Base-by-base conservation (phyloP, 2,329 filamentous ascomycete genomes). In the Cladorrhinum sp. region DNA sequence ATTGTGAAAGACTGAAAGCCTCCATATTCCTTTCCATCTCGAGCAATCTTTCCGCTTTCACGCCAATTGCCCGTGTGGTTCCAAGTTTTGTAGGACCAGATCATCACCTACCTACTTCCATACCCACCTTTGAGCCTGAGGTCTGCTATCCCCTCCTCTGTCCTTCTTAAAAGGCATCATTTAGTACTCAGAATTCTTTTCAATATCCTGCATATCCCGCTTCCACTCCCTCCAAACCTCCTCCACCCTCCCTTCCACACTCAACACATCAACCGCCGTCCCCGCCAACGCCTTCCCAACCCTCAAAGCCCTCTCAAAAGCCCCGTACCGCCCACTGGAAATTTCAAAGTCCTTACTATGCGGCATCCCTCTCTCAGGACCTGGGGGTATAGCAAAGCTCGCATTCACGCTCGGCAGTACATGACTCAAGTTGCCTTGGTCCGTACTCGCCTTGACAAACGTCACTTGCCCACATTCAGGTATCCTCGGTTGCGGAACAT, bases 371-470 rank as follows among this genome's bases (percentile, higher is more conserved):
- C 76, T 76, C 1, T 75, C 73, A 2, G 74, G 72, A 0, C 78
- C 77, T 2, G 81, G 76, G 16, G 72, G 73, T 60, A 85, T 83
- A 24, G 75, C 74, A 66, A 85, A 86, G 6, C 78, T 78, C 1
- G 77, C 74, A 58, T 76, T 81, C 38, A 87, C 68, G 57, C 79
- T 82, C 41, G 84, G 85, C 74, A 85, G 77, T 1, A 76, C 80
- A 66, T 86, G 80, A 64, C 80, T 84, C 57, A 86, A 71, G 62
- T 87, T 78, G 0, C 84, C 85, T 71, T 85, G 82, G 67, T 87
- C 84, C 0, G 82, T 85, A 64, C 81, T 84, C 3, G 83, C 83
- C 78, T 58, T 52, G 25, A 63, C 56, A 16, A 20, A 57, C 16
- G 55, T 60, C 2, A 58, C 36, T 48, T 50, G 16, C 13, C 22